Evolutionary conservation across 768 basidiomycete species (phyloP).

Genomic region (Agaricus sinodeliciosus): DNA sequence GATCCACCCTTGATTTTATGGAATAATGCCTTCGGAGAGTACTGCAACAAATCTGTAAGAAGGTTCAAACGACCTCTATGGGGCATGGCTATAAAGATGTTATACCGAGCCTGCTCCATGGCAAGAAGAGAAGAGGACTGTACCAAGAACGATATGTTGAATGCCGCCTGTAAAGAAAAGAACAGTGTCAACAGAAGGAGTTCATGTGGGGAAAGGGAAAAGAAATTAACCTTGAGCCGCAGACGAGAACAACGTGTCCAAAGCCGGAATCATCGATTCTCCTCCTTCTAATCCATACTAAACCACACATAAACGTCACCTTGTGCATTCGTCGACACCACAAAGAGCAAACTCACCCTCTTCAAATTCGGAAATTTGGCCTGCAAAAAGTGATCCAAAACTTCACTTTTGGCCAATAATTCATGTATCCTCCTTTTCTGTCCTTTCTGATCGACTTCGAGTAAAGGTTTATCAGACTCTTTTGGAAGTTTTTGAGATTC

Average conservation of each 20-base stretch:
- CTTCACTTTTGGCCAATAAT: conserved; percentile 70
- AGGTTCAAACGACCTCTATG: conserved; percentile 86
- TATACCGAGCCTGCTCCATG: not conserved
- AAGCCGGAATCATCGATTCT: conserved; percentile 88
- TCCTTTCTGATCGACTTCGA: conserved; percentile 22
- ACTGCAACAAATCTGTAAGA: conserved; percentile 69
- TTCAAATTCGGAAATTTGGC: conserved; percentile 86
- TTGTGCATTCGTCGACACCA: not conserved
- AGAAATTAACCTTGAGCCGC: conserved; percentile 47
- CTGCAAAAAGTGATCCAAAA: conserved; percentile 80
- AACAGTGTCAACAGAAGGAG: not conserved
- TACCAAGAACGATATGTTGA: conserved; percentile 58
- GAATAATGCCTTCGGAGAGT: conserved; percentile 64
- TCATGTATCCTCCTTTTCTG: conserved; percentile 53
- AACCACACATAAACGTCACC: not conserved
- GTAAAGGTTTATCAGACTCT: conserved; percentile 24
- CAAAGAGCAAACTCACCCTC: conserved; percentile 32
- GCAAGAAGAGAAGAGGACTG: not conserved
- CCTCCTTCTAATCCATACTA: conserved; percentile 89
- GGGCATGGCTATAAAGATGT: conserved; percentile 53
- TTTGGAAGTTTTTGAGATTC: conserved; percentile 51
- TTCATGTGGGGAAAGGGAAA: not conserved
- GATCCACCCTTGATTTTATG: conserved; percentile 81
- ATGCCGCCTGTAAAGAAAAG: conserved; percentile 41
- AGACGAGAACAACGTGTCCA: conserved; percentile 67